These are phyloP conservation scores for Sugiyamaella japonica DNA, from an alignment of 1,139 yeast genomes.

Conservation along the genomic window DNA sequence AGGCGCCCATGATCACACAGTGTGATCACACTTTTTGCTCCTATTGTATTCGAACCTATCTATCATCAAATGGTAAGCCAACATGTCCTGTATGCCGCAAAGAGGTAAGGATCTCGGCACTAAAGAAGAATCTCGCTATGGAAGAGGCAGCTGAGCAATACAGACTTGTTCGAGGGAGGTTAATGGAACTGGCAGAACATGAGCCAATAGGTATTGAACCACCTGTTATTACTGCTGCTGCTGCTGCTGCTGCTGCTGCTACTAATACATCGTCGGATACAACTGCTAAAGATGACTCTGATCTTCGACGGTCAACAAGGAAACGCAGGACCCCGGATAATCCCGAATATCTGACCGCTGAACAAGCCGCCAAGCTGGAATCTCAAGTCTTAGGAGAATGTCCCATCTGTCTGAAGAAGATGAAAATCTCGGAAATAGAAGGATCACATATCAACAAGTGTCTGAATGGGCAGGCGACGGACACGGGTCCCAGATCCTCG, in stretches of 20 bases:
- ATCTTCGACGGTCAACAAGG: constrained; percentile 13
- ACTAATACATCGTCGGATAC: background rate
- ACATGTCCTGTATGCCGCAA: constrained; percentile 80
- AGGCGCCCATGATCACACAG: constrained; percentile 79
- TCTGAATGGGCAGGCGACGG: constrained; percentile 35
- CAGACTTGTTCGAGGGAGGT: constrained; percentile 38
- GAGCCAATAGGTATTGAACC: background rate
- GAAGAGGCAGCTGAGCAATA: constrained; percentile 71
- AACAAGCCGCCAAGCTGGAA: constrained; percentile 14
- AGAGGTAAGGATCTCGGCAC: constrained; percentile 68
- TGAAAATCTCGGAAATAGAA: constrained; percentile 62
- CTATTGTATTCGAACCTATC: constrained; percentile 74
- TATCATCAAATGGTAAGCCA: constrained; percentile 49
- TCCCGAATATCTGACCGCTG: constrained; percentile 4
- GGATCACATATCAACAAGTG: constrained; percentile 72
- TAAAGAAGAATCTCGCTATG: constrained; percentile 66
- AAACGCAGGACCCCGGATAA: constrained; percentile 15
- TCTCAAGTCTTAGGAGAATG: constrained; percentile 43
- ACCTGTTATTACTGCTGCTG: no score
- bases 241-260: background rate
- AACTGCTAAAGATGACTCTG: background rate
- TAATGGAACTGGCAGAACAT: constrained; percentile 16
- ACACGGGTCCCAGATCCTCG: background rate
- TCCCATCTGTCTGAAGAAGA: constrained; percentile 64
- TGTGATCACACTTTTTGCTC: constrained; percentile 95